A percentile compares a stretch with the other conserved stretches of the same genome.
phyloP scores from a whole-genome alignment of 495 filamentous ascomycete species.

The Podospora pseudopauciseta region DNA sequence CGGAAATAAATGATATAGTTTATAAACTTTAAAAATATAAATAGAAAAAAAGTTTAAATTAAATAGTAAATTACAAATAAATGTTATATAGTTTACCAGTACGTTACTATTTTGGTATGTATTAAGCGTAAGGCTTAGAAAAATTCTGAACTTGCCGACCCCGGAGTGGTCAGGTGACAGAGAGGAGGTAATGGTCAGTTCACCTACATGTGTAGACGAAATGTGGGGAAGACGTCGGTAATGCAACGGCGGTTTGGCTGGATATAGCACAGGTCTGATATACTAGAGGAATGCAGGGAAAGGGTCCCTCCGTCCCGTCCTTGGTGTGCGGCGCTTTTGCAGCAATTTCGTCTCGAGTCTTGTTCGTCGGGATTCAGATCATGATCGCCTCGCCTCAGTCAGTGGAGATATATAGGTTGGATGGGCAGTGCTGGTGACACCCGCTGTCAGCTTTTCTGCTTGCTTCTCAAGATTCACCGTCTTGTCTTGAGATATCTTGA shows the following conservation, averaged over 20 bases:
- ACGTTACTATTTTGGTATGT: no score
- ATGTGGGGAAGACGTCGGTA: slow-evolving; percentile 6
- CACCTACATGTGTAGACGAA: not conserved
- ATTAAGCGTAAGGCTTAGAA: no score
- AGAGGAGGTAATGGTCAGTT: not conserved
- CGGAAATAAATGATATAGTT: no score
- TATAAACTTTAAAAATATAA: no score
- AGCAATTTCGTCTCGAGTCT: not conserved
- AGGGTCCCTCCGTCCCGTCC: not conserved
- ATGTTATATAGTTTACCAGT: no score
- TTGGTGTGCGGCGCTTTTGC: not conserved
- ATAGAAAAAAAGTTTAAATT: no score
- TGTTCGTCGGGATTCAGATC: not conserved
- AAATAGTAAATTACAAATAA: no score
- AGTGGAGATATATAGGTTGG: not conserved
- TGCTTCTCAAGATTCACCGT: no score
- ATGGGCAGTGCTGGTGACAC: not conserved
- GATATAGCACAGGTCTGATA: not conserved
- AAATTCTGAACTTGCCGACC: no score
- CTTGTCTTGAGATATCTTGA: not conserved
- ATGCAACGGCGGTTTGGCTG: slow-evolving; percentile 2
- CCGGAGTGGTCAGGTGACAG: no score
- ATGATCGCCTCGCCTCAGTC: not conserved
- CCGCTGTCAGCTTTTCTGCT: not conserved
- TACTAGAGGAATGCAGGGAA: not conserved